Base-by-base conservation (phyloP, 805 yeast species). In the Priceomyces medius region DNA sequence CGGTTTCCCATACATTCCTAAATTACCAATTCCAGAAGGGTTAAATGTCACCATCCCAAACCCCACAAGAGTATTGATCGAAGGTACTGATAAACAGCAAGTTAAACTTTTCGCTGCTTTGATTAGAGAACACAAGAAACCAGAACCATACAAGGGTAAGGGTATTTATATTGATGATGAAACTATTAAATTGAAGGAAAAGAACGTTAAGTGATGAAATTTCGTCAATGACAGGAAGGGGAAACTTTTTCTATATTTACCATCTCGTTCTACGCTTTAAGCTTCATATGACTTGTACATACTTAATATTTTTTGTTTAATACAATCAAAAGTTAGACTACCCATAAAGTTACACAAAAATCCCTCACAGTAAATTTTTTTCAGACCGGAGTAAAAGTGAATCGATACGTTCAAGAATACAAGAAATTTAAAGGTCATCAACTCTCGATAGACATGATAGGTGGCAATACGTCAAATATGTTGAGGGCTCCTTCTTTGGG, bases 101-200 rank as follows among this genome's bases (percentile, higher is more conserved):
- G 90, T 93, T 37, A 84, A 80, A 58, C 74, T 83, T 41, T 88
- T 87, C 65, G 99, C 98, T 14, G 96, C 96, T 12, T 79, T 80
- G 43, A 74, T 93, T 50, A 83, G 98, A 63, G 79, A 79, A 54
- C 80, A 80, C 73, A 88, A 87, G 61, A 95, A 95, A 46, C 99
- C 99, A 35, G 99, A 93, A 70, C 97, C 97, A 29, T 93, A 93
- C 66, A 93, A 93, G 71, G 99, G 99, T 61, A 95, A 95, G 55
- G 99, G 99, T 59, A 85, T 93, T 37, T 93, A 85, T 61, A 84
- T 93, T 38, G 86, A 90, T 64, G 85, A 81, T 57, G 98, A 93
- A 71, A 88, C 95, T 37, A 85, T 93, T 63, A 83, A 81, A 61
- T 74, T 91, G 59, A 93, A 93, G 77, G 88, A 84, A 53, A 88